Evolutionary conservation across 768 basidiomycete species (phyloP), one percentile per base, ranked within the genome.

Genomic region (Lactarius pseudohatsudake): DNA sequence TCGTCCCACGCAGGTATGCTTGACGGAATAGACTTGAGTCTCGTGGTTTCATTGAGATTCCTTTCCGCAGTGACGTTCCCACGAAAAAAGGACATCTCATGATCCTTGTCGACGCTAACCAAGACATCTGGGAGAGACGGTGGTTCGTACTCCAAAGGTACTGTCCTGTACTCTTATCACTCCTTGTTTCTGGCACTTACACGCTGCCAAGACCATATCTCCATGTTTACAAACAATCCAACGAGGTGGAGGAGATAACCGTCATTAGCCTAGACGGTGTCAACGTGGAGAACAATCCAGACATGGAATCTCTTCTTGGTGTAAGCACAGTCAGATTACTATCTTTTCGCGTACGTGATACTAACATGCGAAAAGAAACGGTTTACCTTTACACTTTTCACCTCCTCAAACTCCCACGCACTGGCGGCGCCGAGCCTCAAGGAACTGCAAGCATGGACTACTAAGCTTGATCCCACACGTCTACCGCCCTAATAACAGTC

Each of bases 71-170:
- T 70, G 90, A 95, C 74, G 85, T 83, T 18, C 84, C 87, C 3
- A 91, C 92, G 9, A 96, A 94, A 82, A 90, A 87, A 74, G 96
- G 96, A 11, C 79, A 89, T 73, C 79, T 99, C 59, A 78, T 89
- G 79, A 83, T 96, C 67, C 82, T 98, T 70, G 84, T 82, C 32
- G 89, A 98, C 74, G 92, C 95, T 11, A 85, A 84, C 53, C 86
- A 85, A 72, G 86, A 94, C 72, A 75, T 79, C 38, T 99, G 97
- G 97, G 85, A 86, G 72, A 86, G 83, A 73, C 81, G 88, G 64
- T 95, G 91, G 88, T 94, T 95, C 74, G 91, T 95, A 18, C 81
- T 98, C 11, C 85, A 87, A 75, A 85, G 94, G 95, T 94, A 64
- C 53, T 58, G 34, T 22, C 20, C 47, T 11, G 18, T 40, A 34